phyloP scores from a whole-genome alignment of 352 stramenopile genomes.

The Globisporangium spiculum region DNA sequence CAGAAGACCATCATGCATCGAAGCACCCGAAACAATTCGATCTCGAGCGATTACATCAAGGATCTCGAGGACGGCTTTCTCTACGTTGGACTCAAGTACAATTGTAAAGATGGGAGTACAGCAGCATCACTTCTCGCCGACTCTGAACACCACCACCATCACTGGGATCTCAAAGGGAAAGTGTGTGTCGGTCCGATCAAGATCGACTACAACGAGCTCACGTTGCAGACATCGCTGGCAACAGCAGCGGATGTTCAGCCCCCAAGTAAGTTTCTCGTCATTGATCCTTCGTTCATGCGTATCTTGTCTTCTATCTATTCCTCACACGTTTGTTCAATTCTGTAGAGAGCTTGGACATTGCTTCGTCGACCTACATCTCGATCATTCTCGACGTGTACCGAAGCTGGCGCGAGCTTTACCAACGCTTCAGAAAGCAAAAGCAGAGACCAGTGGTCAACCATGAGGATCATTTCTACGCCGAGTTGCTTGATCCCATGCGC shows the following conservation, averaged over 20 bases:
- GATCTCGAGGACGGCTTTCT: conserved; percentile 63
- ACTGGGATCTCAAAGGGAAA: conserved; percentile 58
- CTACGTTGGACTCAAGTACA: conserved; percentile 71
- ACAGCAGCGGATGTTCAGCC: conserved; percentile 9
- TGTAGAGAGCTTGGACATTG: conserved; percentile 26
- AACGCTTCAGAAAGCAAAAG: conserved; percentile 32
- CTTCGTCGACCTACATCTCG: conserved; percentile 41
- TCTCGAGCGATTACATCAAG: conserved; percentile 65
- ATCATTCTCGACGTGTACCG: conserved; percentile 45
- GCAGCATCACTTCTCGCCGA: conserved; percentile 8
- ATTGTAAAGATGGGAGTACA: conserved; percentile 18
- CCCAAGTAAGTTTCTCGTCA: conserved; percentile 5
- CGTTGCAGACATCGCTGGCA: conserved; percentile 31
- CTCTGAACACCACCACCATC: conserved; percentile 12
- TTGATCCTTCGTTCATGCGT: background rate
- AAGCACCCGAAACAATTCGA: conserved; percentile 36
- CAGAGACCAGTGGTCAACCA: conserved; percentile 11
- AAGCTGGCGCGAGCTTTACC: conserved; percentile 41
- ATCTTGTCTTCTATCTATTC: background rate
- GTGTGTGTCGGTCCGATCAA: conserved; percentile 52
- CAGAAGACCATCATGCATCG: background rate
- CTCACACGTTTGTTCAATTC: background rate
- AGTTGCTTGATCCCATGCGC: conserved; percentile 2
- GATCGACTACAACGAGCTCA: conserved; percentile 61
- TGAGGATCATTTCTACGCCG: conserved; percentile 9